A percentile compares a stretch with the other conserved stretches of the same genome.
These are phyloP conservation scores for Exophiala oligosperma DNA, from an alignment of 2,329 filamentous ascomycete species.

Conservation along the genomic window DNA sequence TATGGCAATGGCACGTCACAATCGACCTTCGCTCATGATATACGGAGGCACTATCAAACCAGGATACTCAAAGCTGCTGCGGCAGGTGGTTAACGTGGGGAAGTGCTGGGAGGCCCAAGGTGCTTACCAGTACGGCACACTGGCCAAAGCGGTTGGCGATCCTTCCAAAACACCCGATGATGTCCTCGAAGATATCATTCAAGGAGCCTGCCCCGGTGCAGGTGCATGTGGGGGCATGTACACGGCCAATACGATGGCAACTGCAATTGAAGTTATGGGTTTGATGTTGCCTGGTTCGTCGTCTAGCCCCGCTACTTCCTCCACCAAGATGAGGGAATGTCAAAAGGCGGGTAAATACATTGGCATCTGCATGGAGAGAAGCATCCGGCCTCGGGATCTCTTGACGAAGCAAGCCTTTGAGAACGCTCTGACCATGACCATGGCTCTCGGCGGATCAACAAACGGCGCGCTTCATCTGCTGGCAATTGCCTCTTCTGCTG, in stretches of 20 bases:
- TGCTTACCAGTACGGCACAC: slow-evolving; percentile 72
- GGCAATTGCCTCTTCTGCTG: slow-evolving; percentile 83
- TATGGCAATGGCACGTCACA: slow-evolving; percentile 87
- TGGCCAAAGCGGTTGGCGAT: slow-evolving; percentile 64
- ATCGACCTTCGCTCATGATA: slow-evolving; percentile 89
- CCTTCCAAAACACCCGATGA: slow-evolving; percentile 66
- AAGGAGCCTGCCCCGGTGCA: slow-evolving; percentile 71
- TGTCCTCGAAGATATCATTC: slow-evolving; percentile 79
- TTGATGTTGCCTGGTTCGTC: slow-evolving; percentile 79
- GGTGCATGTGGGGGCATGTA: slow-evolving; percentile 76
- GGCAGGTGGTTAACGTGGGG: slow-evolving; percentile 79
- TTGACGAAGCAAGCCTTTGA: slow-evolving; percentile 78
- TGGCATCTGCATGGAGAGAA: slow-evolving; percentile 72
- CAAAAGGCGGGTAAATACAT: slow-evolving; percentile 76
- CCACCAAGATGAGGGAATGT: slow-evolving; percentile 83
- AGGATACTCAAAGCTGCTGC: slow-evolving; percentile 73
- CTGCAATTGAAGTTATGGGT: slow-evolving; percentile 84
- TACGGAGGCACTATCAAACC: slow-evolving; percentile 91
- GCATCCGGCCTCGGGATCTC: slow-evolving; percentile 79
- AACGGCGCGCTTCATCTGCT: slow-evolving; percentile 87
- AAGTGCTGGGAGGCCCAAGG: slow-evolving; percentile 86
- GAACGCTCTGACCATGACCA: slow-evolving; percentile 85
- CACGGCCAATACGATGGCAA: slow-evolving; percentile 93
- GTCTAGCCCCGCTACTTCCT: slow-evolving; percentile 76
- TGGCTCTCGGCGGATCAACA: slow-evolving; percentile 85